Conservation (phyloP, 192 early-diverging fungal genomes). For the Chytriomyces sp. region DNA sequence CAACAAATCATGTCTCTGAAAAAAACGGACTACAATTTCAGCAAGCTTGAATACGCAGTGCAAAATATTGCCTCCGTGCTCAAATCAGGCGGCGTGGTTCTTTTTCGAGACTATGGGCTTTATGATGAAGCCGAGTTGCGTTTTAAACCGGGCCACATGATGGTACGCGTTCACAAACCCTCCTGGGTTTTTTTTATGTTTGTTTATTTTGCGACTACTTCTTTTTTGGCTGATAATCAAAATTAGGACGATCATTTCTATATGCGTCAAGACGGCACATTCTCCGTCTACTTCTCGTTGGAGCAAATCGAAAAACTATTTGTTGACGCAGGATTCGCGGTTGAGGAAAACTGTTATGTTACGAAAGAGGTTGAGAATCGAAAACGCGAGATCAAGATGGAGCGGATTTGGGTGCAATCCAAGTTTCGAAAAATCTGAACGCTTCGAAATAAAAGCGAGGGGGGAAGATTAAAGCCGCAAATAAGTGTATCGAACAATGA, state of each 20-base stretch:
- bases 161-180: constrained; percentile 14
- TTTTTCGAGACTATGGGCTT: constrained; percentile 60
- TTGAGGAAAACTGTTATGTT: constrained; percentile 48
- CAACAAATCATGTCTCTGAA: neutral
- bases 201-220: neutral
- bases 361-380: constrained; percentile 54
- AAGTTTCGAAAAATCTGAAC: constrained; percentile 33
- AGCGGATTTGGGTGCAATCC: constrained; percentile 56
- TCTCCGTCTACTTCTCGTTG: constrained; percentile 53
- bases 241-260: constrained; percentile 48
- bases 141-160: constrained; percentile 55
- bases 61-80: constrained; percentile 49
- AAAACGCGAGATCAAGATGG: constrained; percentile 54
- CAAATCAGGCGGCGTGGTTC: constrained; percentile 53
- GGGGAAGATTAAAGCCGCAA: too few species aligned
- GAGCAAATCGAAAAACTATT: constrained; percentile 44
- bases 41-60: constrained; percentile 43
- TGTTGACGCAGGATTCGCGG: constrained; percentile 47
- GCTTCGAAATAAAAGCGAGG: too few species aligned
- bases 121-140: constrained; percentile 59
- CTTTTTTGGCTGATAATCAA: too few species aligned
- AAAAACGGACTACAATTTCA: constrained; percentile 17
- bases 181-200: neutral
- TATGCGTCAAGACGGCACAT: constrained; percentile 56
- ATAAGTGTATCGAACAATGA: too few species aligned